Conservation (phyloP, 164 flowering plant genomes). For the Taxillus chinensis region DNA sequence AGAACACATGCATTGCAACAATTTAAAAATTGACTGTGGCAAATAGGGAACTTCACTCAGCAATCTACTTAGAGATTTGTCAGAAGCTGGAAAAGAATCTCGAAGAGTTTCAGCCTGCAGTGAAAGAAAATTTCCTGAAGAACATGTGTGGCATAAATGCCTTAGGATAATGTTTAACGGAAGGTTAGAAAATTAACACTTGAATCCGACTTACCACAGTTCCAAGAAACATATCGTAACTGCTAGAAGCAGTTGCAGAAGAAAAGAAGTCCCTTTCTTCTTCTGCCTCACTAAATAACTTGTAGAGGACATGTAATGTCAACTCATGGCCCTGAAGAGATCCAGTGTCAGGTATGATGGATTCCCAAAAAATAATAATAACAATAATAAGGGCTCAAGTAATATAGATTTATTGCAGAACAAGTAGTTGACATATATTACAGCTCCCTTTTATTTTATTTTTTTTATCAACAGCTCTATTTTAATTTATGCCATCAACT, state of each 20-base stretch:
- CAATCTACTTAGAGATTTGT: conserved; percentile 82
- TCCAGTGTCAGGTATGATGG: conserved; percentile 18
- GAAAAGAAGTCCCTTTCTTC: conserved; percentile 78
- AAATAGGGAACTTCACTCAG: conserved; percentile 82
- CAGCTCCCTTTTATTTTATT: no score
- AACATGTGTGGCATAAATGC: neutral
- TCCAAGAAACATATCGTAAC: conserved; percentile 71
- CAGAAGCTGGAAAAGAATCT: conserved; percentile 91
- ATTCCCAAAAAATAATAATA: neutral
- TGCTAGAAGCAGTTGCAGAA: conserved; percentile 78
- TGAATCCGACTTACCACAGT: conserved; percentile 51
- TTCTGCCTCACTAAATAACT: conserved; percentile 80
- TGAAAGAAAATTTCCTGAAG: neutral
- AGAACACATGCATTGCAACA: conserved; percentile 72
- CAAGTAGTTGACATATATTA: no score
- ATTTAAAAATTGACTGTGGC: conserved; percentile 56
- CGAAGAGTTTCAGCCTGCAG: conserved; percentile 79
- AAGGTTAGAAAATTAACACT: neutral
- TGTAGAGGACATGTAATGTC: conserved; percentile 89
- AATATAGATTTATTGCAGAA: neutral
- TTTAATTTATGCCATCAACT: no score
- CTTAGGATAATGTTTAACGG: neutral
- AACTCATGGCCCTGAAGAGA: conserved; percentile 94
- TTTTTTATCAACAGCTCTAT: no score
- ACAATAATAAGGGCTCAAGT: neutral